Conservation (phyloP, 306 rosid species). For the Cicer arietinum region DNA sequence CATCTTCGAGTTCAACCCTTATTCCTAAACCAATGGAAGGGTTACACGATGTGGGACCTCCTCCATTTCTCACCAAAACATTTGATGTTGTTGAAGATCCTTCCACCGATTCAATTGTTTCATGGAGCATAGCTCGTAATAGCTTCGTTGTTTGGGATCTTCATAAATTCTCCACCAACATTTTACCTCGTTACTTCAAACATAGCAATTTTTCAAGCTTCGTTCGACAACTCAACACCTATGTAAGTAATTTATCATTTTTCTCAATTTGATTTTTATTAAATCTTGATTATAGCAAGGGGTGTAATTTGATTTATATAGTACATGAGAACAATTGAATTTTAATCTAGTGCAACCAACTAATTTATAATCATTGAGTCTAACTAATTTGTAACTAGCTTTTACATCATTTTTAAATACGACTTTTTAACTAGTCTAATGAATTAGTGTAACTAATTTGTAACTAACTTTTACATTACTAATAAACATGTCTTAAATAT, state of each 20-base stretch:
- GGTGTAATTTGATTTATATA: too few relatives aligned
- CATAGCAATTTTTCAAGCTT: slow-evolving; percentile 94
- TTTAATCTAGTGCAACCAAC: too few relatives aligned
- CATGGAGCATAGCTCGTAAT: slow-evolving; percentile 88
- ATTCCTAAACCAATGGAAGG: slow-evolving; percentile 85
- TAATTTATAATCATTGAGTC: too few relatives aligned
- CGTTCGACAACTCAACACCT: slow-evolving; percentile 95
- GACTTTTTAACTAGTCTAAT: too few relatives aligned
- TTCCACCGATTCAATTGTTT: slow-evolving; percentile 75
- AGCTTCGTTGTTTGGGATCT: slow-evolving; percentile 96
- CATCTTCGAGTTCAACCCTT: slow-evolving; percentile 52
- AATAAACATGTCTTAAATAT: too few relatives aligned
- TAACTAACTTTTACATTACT: too few relatives aligned
- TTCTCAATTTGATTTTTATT: not conserved
- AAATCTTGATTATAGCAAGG: too few relatives aligned
- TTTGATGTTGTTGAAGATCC: slow-evolving; percentile 96
- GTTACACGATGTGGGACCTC: slow-evolving; percentile 78
- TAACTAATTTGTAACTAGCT: too few relatives aligned
- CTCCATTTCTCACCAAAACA: slow-evolving; percentile 89
- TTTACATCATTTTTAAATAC: too few relatives aligned
- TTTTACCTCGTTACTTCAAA: slow-evolving; percentile 93
- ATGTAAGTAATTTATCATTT: slow-evolving; percentile 57
- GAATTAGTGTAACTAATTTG: too few relatives aligned
- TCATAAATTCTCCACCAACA: slow-evolving; percentile 62
- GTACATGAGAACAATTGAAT: too few relatives aligned